Conservation (phyloP, 345 rosid genomes). For the Boechera divaricarpa region DNA sequence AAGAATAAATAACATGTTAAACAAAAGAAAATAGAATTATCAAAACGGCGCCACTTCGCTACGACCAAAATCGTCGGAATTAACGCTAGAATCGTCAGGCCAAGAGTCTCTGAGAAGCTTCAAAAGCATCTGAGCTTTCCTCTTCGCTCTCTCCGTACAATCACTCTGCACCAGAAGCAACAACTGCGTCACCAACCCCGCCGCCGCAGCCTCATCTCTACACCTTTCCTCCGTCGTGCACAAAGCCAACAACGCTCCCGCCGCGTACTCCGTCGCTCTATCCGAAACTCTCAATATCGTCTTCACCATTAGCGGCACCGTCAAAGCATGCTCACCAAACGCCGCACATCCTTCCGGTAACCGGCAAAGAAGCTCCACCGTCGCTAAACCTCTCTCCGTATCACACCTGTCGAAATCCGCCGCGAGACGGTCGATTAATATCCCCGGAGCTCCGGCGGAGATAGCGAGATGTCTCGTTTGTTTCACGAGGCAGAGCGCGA, state of each 20-base stretch:
- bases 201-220: constrained; percentile 79
- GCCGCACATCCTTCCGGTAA: constrained; percentile 74
- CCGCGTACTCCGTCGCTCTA: constrained; percentile 93
- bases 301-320: constrained; percentile 82
- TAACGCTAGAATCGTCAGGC: constrained; percentile 65
- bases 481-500: constrained; percentile 82
- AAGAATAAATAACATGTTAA: neutral
- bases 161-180: constrained; percentile 87
- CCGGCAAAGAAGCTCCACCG: constrained; percentile 85
- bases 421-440: constrained; percentile 65
- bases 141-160: constrained; percentile 95
- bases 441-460: constrained; percentile 73
- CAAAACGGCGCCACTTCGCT: constrained; percentile 78
- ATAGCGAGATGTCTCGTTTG: constrained; percentile 84
- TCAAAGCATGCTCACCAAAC: constrained; percentile 67
- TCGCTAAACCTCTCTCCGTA: constrained; percentile 85
- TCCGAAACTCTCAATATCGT: constrained; percentile 77
- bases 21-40: constrained; percentile 18
- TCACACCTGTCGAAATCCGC: constrained; percentile 83
- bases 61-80: constrained; percentile 73
- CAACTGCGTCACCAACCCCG: constrained; percentile 88
- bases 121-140: constrained; percentile 91
- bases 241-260: constrained; percentile 79
- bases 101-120: constrained; percentile 83
- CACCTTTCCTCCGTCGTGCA: constrained; percentile 74